Evolutionary conservation across 768 basidiomycete genomes (phyloP).

Genomic region (Termitomyces sp.): DNA sequence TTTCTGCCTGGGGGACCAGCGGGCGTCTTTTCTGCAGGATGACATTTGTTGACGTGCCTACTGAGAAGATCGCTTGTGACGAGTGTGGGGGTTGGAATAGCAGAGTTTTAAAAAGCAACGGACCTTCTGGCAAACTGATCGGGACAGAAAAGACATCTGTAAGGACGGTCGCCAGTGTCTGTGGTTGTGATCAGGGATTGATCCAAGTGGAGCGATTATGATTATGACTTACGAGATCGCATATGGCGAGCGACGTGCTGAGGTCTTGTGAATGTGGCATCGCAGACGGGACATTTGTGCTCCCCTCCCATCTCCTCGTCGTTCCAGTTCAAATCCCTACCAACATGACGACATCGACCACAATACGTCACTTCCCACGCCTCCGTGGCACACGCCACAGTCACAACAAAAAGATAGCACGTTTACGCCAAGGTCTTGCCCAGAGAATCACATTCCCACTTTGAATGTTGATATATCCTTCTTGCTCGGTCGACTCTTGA

Average conservation of each 20-base stretch:
- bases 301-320: slow-evolving; percentile 62
- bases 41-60: slow-evolving; percentile 82
- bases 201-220: neutral
- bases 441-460: too few relatives aligned
- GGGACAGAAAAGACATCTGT: slow-evolving; percentile 81
- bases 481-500: neutral
- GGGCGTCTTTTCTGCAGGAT: slow-evolving; percentile 62
- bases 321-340: neutral
- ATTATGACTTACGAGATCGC: slow-evolving; percentile 31
- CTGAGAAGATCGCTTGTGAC: slow-evolving; percentile 65
- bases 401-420: too few relatives aligned
- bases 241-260: slow-evolving; percentile 88
- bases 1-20: slow-evolving; percentile 46
- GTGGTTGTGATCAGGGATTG: slow-evolving; percentile 5
- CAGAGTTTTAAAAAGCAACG: too few relatives aligned
- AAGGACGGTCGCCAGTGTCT: slow-evolving; percentile 88
- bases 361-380: slow-evolving; percentile 7
- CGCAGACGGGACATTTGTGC: slow-evolving; percentile 83
- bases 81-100: too few relatives aligned
- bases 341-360: neutral
- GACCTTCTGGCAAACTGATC: slow-evolving; percentile 87
- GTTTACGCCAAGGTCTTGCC: too few relatives aligned
- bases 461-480: neutral
- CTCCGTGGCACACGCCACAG: too few relatives aligned
- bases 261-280: slow-evolving; percentile 80